phyloP scores from a whole-genome alignment of 2,329 filamentous ascomycete species.

The Fusarium nygamai region DNA sequence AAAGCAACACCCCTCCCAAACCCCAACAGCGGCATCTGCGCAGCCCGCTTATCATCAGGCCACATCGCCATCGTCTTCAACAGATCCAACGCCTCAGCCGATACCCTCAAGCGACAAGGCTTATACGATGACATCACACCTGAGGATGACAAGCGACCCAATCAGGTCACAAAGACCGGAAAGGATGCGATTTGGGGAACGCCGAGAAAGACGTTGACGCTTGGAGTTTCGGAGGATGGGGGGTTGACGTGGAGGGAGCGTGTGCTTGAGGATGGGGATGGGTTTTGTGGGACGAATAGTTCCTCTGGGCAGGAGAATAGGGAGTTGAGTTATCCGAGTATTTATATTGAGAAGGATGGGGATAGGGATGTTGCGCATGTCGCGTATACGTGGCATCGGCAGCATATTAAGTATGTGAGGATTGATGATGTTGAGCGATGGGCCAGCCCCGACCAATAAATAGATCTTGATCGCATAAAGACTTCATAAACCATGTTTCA shows the following conservation, averaged over 20 bases:
- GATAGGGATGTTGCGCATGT: slow-evolving; percentile 45
- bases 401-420: slow-evolving; percentile 53
- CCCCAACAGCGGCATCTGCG: slow-evolving; percentile 55
- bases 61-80: slow-evolving; percentile 53
- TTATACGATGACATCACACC: slow-evolving; percentile 58
- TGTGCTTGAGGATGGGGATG: slow-evolving; percentile 55
- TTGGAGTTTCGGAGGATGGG: slow-evolving; percentile 49
- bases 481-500: fast-evolving
- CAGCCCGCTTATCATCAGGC: slow-evolving; percentile 50
- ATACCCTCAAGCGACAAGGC: slow-evolving; percentile 50
- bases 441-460: neutral
- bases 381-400: slow-evolving; percentile 55
- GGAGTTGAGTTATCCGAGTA: slow-evolving; percentile 57
- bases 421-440: slow-evolving; percentile 44
- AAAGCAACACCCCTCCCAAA: slow-evolving; percentile 51
- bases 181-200: slow-evolving; percentile 57
- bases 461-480: fast-evolving
- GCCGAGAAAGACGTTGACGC: slow-evolving; percentile 48
- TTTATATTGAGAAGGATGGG: slow-evolving; percentile 41
- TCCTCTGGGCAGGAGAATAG: slow-evolving; percentile 53
- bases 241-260: slow-evolving; percentile 51
- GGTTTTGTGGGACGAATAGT: slow-evolving; percentile 58
- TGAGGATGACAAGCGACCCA: slow-evolving; percentile 50
- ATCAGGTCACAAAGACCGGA: slow-evolving; percentile 49
- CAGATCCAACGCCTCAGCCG: slow-evolving; percentile 47